phyloP scores from a whole-genome alignment of 768 basidiomycete genomes.

The Mycena amicta region DNA sequence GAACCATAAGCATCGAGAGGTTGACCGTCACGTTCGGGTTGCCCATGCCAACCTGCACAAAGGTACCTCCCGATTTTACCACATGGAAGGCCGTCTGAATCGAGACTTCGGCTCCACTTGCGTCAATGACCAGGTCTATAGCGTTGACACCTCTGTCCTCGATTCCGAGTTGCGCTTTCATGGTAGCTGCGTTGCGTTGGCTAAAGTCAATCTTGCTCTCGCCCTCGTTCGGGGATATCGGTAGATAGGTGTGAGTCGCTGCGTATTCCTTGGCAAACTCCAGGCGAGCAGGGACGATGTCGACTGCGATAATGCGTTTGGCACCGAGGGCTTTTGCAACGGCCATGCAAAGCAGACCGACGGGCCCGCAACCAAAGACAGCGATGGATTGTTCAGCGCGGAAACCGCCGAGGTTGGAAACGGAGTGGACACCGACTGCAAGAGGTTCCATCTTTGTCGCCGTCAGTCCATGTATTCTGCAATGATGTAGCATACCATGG shows the following conservation, averaged over 20 bases:
- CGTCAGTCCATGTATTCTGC: too few species aligned
- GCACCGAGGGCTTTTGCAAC: slow-evolving; percentile 95
- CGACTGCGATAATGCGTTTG: slow-evolving; percentile 79
- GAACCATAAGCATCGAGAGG: slow-evolving; percentile 58
- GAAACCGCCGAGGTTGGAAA: slow-evolving; percentile 74
- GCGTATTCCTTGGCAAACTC: slow-evolving; percentile 86
- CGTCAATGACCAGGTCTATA: slow-evolving; percentile 89
- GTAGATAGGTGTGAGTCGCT: slow-evolving; percentile 75
- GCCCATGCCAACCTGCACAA: slow-evolving; percentile 89
- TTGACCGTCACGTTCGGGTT: slow-evolving; percentile 75
- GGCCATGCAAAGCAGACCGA: slow-evolving; percentile 90
- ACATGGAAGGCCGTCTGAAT: slow-evolving; percentile 84
- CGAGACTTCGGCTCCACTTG: slow-evolving; percentile 90
- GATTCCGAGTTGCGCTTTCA: slow-evolving; percentile 68
- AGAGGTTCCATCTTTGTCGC: slow-evolving; percentile 97
- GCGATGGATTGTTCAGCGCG: slow-evolving; percentile 75
- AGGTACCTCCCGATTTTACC: slow-evolving; percentile 74
- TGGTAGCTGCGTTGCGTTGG: slow-evolving; percentile 63
- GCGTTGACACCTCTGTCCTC: slow-evolving; percentile 68
- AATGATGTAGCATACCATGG: slow-evolving; percentile 80
- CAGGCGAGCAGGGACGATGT: slow-evolving; percentile 74
- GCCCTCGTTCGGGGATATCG: slow-evolving; percentile 57
- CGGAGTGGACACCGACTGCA: slow-evolving; percentile 88
- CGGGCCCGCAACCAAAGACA: slow-evolving; percentile 88
- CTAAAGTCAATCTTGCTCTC: slow-evolving; percentile 77